Evolutionary conservation across 176 grass and related monocot genomes (phyloP).

Genomic region (Oryza nivara): DNA sequence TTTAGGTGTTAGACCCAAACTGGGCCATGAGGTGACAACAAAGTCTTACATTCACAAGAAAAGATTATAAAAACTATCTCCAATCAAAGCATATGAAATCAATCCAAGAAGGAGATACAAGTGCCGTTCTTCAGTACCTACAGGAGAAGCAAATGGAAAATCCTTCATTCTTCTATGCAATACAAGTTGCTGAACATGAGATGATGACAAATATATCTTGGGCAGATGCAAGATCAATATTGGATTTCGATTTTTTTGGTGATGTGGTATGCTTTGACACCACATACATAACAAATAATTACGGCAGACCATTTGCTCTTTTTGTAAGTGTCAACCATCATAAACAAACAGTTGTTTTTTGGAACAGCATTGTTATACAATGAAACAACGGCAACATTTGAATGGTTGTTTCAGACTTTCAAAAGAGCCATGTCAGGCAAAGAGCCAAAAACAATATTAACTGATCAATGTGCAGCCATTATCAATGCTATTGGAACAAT

Average conservation of each 20-base stretch:
- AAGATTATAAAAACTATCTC: background rate
- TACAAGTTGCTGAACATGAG: slow-evolving; percentile 60
- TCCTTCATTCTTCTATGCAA: slow-evolving; percentile 5
- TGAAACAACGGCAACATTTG: no score
- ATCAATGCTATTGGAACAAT: no score
- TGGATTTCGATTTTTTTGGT: slow-evolving; percentile 50
- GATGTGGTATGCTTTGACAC: slow-evolving; percentile 55
- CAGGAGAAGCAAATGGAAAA: background rate
- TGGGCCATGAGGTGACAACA: background rate
- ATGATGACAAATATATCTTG: slow-evolving; percentile 54
- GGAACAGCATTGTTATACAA: background rate
- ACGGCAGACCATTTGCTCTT: slow-evolving; percentile 39
- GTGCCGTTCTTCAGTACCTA: background rate
- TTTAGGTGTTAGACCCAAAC: background rate
- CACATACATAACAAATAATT: slow-evolving; percentile 44
- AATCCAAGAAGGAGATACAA: background rate
- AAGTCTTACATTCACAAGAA: background rate
- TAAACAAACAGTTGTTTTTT: background rate
- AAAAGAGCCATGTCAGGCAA: no score
- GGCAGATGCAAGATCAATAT: slow-evolving; percentile 43
- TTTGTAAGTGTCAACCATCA: slow-evolving; percentile 45
- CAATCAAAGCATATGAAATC: background rate
- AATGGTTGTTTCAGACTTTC: no score
- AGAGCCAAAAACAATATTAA: no score
- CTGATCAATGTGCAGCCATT: no score